Evolutionary conservation across 2,329 filamentous ascomycete genomes (phyloP), one percentile per base, ranked within the genome.

Genomic region (Sphaerostilbella broomeana): DNA sequence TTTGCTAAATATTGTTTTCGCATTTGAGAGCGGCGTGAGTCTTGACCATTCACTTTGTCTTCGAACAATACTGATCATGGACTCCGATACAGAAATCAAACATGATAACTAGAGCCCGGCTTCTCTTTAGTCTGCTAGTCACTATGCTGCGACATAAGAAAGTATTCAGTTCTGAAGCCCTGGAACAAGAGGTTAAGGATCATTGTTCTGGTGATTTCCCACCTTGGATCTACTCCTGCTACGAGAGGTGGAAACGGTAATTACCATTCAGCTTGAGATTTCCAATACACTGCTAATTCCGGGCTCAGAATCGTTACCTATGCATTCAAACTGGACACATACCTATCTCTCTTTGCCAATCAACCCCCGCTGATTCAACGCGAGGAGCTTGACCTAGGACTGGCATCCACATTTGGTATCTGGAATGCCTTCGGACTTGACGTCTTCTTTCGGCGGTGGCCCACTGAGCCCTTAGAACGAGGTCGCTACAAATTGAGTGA

Each of bases 291-390:
- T 21, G n/a, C 30, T 40, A 21, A 40, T 19, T 5, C 13, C 11
- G 15, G 25, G 7, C n/a, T 2, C 20, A 68, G 64, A 34, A 38
- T 67, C 6, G 55, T 59, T 2, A 28, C 51, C 2, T 54, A 49
- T 18, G 44, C 64, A 1, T 61, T 62, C 40, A 66, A 66, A 37
- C 49, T 68, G 18, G 66, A 69, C 41, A 35, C 52, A 0, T 66
- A 62, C 20, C 33, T 68, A 6, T 61, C 60, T 20, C 47, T 58
- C 6, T 49, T 53, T 21, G 57, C 37, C 40, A 50, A 50, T 38
- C 54, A 65, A 31, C 52, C 63, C 2, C 51, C 58, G 0, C 36
- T 55, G 0, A 40, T 68, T 0, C 51, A 54, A 5, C 41, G 56
- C 1, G 61, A 66, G 41, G 65, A 69, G 38, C 44, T 69, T 1